These are phyloP conservation scores for Sugiyamaella japonica DNA, from an alignment of 1,139 yeast genomes.

Conservation along the genomic window DNA sequence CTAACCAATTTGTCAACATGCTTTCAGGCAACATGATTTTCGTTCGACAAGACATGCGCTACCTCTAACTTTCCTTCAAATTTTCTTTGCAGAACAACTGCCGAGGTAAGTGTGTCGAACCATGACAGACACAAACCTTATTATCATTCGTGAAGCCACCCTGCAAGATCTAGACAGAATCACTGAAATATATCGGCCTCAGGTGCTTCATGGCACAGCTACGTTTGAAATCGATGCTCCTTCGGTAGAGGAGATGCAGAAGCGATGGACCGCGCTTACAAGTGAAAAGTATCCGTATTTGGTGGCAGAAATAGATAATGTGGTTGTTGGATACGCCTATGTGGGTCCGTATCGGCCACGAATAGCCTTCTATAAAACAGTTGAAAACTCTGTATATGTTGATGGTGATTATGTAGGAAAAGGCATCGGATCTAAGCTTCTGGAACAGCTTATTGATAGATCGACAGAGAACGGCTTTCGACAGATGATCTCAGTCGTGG, in stretches of 20 bases:
- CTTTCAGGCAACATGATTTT: background rate
- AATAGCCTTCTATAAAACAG: conserved; percentile 13
- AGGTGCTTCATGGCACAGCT: conserved; percentile 13
- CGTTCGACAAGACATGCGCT: background rate
- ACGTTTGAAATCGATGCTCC: conserved; percentile 18
- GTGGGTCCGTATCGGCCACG: conserved; percentile 14
- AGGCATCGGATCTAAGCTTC: conserved; percentile 15
- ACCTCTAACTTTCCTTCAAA: background rate
- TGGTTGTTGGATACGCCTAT: conserved; percentile 20
- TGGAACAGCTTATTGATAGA: conserved; percentile 4
- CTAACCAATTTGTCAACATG: background rate
- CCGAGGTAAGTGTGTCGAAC: background rate
- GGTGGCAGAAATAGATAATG: conserved; percentile 13
- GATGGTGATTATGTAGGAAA: conserved; percentile 5
- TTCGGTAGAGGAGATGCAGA: conserved; percentile 11
- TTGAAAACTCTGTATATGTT: conserved; percentile 17
- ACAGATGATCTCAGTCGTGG: conserved; percentile 16
- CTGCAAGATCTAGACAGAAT: conserved; percentile 5
- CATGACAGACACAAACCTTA: conserved; percentile 1
- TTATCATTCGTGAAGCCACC: conserved; percentile 6
- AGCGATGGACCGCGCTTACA: conserved; percentile 10
- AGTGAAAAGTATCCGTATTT: conserved; percentile 8
- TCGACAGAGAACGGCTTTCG: conserved; percentile 9
- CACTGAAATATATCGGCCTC: conserved; percentile 9
- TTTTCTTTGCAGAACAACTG: background rate